phyloP scores from a whole-genome alignment of 768 basidiomycete genomes.

The Crepidotus variabilis region DNA sequence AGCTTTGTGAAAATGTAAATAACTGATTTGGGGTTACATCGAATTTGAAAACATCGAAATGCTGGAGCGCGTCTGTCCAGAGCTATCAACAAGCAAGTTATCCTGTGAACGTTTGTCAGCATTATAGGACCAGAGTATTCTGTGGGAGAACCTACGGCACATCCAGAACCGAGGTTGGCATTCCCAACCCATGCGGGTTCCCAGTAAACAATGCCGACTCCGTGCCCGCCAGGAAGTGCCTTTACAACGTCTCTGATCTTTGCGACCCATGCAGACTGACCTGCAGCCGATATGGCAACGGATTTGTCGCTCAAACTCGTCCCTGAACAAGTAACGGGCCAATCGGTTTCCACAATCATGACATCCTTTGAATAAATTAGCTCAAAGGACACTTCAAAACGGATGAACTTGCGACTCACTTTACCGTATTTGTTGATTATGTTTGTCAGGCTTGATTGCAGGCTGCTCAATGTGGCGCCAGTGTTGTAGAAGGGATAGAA shows the following conservation, averaged over 20 bases:
- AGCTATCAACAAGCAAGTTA: slow-evolving; percentile 44
- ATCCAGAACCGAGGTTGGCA: slow-evolving; percentile 40
- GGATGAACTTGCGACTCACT: slow-evolving; percentile 20
- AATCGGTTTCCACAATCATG: slow-evolving; percentile 64
- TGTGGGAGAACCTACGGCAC: slow-evolving; percentile 27
- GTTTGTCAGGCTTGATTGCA: slow-evolving; percentile 47
- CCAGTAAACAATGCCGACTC: slow-evolving; percentile 56
- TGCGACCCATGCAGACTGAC: slow-evolving; percentile 51
- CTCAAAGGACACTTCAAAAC: neutral
- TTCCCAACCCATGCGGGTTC: slow-evolving; percentile 65
- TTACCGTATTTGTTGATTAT: slow-evolving; percentile 47
- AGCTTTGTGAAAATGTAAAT: too few relatives aligned
- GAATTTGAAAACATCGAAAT: slow-evolving; percentile 35
- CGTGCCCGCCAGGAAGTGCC: slow-evolving; percentile 44
- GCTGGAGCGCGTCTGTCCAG: slow-evolving; percentile 39
- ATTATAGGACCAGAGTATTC: slow-evolving; percentile 1
- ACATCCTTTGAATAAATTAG: slow-evolving; percentile 31
- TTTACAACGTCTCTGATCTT: slow-evolving; percentile 45
- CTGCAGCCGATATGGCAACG: slow-evolving; percentile 44
- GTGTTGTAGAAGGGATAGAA: slow-evolving; percentile 65
- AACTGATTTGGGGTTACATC: slow-evolving; percentile 17
- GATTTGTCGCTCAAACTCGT: slow-evolving; percentile 40
- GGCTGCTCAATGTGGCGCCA: slow-evolving; percentile 47
- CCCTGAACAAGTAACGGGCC: slow-evolving; percentile 49
- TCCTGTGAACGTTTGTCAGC: slow-evolving; percentile 27